Percentiles rank a stretch among this genome's conserved stretches.
Evolutionary conservation across 805 yeast genomes (phyloP).

Genomic region (Isabelozyma rhagii): DNA sequence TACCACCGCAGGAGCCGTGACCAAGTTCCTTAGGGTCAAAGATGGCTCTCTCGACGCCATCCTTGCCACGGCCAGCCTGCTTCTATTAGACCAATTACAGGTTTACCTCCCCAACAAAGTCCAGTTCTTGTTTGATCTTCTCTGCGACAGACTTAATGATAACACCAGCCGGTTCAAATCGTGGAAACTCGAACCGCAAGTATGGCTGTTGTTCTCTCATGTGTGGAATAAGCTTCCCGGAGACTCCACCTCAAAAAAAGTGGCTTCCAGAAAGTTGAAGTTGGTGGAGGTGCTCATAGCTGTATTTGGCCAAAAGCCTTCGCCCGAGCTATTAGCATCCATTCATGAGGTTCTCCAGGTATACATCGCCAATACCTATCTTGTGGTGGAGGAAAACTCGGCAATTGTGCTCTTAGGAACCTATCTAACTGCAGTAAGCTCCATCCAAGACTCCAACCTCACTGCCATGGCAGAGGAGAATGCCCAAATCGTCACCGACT

Average conservation of each 20-base stretch:
- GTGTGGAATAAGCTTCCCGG: conserved; percentile 35
- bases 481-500: conserved; percentile 6
- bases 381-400: conserved; percentile 29
- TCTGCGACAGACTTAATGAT: conserved; percentile 61
- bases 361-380: conserved; percentile 16
- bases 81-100: conserved; percentile 27
- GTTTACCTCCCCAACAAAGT: conserved; percentile 55
- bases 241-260: conserved; percentile 30
- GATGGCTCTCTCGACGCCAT: conserved; percentile 42
- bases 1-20: conserved; percentile 43
- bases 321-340: background rate
- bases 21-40: conserved; percentile 58
- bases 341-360: conserved; percentile 37
- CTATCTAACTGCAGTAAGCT: conserved; percentile 9
- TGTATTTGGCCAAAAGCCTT: conserved; percentile 4
- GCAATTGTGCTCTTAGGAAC: conserved; percentile 23
- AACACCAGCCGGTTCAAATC: conserved; percentile 27
- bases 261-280: conserved; percentile 32
- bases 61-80: conserved; percentile 24
- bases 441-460: background rate
- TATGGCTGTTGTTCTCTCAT: conserved; percentile 51
- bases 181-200: conserved; percentile 40
- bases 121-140: conserved; percentile 53
- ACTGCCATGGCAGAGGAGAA: background rate
- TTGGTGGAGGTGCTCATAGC: conserved; percentile 12